phyloP scores from a whole-genome alignment of 2,329 filamentous ascomycete genomes.

The Apiospora aurea region DNA sequence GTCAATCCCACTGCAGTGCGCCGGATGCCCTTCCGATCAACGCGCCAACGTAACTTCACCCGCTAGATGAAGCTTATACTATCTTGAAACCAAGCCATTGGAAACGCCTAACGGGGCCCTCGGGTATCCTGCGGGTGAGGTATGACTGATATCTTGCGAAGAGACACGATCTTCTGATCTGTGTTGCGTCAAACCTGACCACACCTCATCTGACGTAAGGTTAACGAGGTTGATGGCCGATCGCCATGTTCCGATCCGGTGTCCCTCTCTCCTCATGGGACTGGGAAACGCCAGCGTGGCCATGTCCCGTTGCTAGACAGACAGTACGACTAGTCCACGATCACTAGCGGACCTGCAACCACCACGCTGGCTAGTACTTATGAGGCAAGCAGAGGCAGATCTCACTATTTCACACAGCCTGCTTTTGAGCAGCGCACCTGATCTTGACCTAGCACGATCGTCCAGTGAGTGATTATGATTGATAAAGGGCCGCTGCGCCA shows the following conservation, averaged over 20 bases:
- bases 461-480: background rate
- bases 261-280: no score
- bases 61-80: background rate
- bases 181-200: background rate
- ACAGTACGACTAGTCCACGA: background rate
- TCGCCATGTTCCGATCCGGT: background rate
- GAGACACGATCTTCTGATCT: background rate
- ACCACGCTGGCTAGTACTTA: background rate
- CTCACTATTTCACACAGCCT: no score
- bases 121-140: background rate
- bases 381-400: background rate
- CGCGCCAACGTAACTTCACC: background rate
- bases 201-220: background rate
- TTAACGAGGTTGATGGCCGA: background rate
- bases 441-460: background rate
- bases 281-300: background rate
- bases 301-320: background rate
- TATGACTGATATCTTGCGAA: background rate
- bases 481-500: slow-evolving; percentile 5
- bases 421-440: background rate
- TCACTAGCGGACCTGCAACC: background rate
- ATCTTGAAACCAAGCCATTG: background rate
- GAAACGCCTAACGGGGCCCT: background rate
- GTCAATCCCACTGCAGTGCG: background rate
- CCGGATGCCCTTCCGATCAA: background rate